These are phyloP conservation scores for Termitomyces sp. DNA, from an alignment of 768 basidiomycete species.

Conservation along the genomic window DNA sequence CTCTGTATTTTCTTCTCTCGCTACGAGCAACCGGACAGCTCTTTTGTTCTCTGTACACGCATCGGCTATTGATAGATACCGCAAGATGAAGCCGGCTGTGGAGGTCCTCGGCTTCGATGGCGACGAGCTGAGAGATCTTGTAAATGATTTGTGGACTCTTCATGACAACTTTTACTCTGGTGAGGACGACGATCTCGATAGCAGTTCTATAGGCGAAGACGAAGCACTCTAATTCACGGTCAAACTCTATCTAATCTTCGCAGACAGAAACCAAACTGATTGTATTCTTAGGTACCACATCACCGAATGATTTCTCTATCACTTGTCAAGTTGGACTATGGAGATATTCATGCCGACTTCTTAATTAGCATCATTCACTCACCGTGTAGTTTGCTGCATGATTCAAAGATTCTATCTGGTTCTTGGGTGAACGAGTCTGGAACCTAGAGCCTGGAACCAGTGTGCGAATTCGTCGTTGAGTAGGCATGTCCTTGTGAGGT, in stretches of 20 bases:
- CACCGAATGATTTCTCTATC: too few species aligned
- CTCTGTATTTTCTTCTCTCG: slow-evolving; percentile 41
- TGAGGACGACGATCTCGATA: slow-evolving; percentile 13
- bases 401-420: too few species aligned
- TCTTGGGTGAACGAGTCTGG: too few species aligned
- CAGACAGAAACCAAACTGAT: not conserved
- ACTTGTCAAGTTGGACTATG: not conserved
- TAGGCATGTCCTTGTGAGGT: too few species aligned
- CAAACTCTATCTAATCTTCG: not conserved
- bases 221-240: not conserved
- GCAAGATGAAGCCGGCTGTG: slow-evolving; percentile 33
- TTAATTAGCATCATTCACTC: too few species aligned
- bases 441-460: too few species aligned
- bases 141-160: slow-evolving; percentile 56
- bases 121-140: slow-evolving; percentile 57
- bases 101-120: slow-evolving; percentile 38
- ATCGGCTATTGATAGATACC: slow-evolving; percentile 39
- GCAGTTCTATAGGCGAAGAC: not conserved
- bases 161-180: slow-evolving; percentile 40
- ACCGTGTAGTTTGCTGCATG: too few species aligned
- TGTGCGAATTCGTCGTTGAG: too few species aligned
- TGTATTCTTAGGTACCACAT: not conserved
- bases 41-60: slow-evolving; percentile 50
- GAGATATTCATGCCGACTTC: too few species aligned
- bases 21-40: slow-evolving; percentile 35